Evolutionary conservation across 1,284 basidiomycete genomes (phyloP).

Genomic region (Tremellales sp.): DNA sequence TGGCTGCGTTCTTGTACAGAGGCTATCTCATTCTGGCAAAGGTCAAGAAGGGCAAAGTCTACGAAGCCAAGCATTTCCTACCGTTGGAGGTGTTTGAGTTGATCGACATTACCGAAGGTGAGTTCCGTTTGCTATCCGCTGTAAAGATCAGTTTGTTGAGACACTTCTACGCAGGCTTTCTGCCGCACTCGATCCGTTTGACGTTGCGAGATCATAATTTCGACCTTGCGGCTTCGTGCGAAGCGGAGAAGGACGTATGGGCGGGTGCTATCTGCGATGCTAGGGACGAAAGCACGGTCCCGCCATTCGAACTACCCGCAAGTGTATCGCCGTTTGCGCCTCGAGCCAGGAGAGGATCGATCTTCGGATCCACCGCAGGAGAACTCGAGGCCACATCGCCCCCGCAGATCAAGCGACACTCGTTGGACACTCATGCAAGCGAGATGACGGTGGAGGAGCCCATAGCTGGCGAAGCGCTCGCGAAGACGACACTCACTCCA

Average conservation of each 20-base stretch:
- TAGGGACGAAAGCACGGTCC: constrained; percentile 35
- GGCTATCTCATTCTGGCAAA: constrained; percentile 84
- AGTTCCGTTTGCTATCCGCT: constrained; percentile 29
- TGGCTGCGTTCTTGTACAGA: constrained; percentile 80
- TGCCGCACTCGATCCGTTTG: constrained; percentile 76
- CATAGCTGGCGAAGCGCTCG: not conserved
- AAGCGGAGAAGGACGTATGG: constrained; percentile 76
- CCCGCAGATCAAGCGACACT: constrained; percentile 28
- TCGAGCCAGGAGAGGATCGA: constrained; percentile 22
- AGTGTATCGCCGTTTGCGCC: constrained; percentile 35
- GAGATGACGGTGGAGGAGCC: not conserved
- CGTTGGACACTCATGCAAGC: constrained; percentile 18
- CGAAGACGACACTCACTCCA: constrained; percentile 6
- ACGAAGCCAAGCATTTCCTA: constrained; percentile 85
- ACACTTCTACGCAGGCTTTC: constrained; percentile 55
- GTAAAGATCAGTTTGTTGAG: constrained; percentile 1
- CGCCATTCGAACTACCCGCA: constrained; percentile 46
- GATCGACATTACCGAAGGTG: constrained; percentile 64
- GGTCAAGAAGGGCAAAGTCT: constrained; percentile 69
- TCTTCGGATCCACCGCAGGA: not conserved
- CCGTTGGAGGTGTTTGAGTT: constrained; percentile 66
- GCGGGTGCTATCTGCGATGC: constrained; percentile 58
- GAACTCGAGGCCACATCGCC: constrained; percentile 5
- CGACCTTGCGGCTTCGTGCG: constrained; percentile 77
- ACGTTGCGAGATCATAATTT: constrained; percentile 64